Evolutionary conservation across 768 basidiomycete genomes (phyloP).

Genomic region (Naganishia friedmannii): DNA sequence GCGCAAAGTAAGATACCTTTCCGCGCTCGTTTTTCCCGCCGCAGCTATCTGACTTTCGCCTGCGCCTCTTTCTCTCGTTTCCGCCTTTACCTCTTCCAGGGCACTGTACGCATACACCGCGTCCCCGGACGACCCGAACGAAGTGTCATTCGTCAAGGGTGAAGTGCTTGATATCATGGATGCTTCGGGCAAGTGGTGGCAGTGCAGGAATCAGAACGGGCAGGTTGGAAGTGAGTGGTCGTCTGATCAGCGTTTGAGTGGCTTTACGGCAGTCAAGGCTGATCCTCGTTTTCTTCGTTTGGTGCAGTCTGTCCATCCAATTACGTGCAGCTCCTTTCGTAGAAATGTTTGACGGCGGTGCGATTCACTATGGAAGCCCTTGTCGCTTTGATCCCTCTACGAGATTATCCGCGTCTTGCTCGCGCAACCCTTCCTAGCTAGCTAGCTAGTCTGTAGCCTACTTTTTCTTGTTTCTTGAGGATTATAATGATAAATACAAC

Average conservation of each 20-base stretch:
- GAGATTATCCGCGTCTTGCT: background rate
- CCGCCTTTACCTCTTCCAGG: slow-evolving; percentile 57
- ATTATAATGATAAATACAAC: slow-evolving; percentile 4
- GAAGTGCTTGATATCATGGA: slow-evolving; percentile 89
- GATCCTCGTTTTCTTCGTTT: background rate
- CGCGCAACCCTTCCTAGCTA: background rate
- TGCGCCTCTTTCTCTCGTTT: background rate
- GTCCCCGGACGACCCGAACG: slow-evolving; percentile 91
- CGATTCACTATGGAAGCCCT: too few relatives aligned
- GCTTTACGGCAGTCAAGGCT: background rate
- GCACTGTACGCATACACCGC: slow-evolving; percentile 62
- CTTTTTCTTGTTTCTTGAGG: background rate
- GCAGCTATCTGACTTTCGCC: too few relatives aligned
- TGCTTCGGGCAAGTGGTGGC: slow-evolving; percentile 62
- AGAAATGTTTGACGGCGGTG: too few relatives aligned
- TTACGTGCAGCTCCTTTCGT: slow-evolving; percentile 42
- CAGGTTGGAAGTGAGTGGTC: slow-evolving; percentile 44
- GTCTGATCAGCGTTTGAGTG: too few relatives aligned
- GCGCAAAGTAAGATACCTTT: slow-evolving; percentile 29
- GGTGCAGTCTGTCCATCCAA: slow-evolving; percentile 49
- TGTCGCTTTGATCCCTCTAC: too few relatives aligned
- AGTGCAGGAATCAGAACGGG: slow-evolving; percentile 44
- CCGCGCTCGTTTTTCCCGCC: slow-evolving; percentile 31
- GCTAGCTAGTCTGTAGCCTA: background rate
- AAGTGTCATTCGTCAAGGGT: slow-evolving; percentile 88